phyloP scores from a whole-genome alignment of 2,329 filamentous ascomycete species.

The Moelleriella libera region DNA sequence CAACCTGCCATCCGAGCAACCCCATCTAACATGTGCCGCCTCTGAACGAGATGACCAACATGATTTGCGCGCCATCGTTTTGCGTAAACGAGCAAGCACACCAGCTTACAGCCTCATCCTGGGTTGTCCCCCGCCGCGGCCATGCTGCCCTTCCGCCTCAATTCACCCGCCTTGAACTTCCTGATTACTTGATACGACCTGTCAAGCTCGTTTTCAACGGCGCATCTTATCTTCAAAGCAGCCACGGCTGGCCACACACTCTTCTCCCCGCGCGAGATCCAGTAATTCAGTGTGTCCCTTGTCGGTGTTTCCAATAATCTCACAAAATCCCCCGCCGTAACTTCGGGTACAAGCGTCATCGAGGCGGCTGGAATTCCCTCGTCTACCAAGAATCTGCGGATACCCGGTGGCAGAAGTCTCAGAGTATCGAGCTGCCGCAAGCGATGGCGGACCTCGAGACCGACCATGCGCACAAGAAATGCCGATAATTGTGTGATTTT shows the following conservation, averaged over 20 bases:
- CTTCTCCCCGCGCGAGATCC: constrained; percentile 72
- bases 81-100: too few relatives aligned
- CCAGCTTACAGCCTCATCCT: not conserved
- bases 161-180: constrained; percentile 39
- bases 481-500: constrained; percentile 42
- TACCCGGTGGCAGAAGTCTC: constrained; percentile 52
- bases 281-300: constrained; percentile 61
- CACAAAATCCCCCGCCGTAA: constrained; percentile 59
- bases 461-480: constrained; percentile 52
- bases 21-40: too few relatives aligned
- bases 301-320: constrained; percentile 75
- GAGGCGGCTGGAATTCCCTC: constrained; percentile 67
- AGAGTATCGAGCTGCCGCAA: constrained; percentile 70
- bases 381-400: constrained; percentile 67
- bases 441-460: constrained; percentile 66
- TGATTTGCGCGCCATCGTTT: not conserved
- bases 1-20: too few relatives aligned
- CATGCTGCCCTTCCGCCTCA: constrained; percentile 31
- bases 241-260: constrained; percentile 85
- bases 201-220: constrained; percentile 79
- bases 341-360: constrained; percentile 69
- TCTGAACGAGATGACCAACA: not conserved
- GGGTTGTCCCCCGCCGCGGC: constrained; percentile 11
- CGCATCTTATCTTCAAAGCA: constrained; percentile 68
- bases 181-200: constrained; percentile 69